Evolutionary conservation across 1,284 basidiomycete species (phyloP).

Genomic region (Boletellus deceptivus): DNA sequence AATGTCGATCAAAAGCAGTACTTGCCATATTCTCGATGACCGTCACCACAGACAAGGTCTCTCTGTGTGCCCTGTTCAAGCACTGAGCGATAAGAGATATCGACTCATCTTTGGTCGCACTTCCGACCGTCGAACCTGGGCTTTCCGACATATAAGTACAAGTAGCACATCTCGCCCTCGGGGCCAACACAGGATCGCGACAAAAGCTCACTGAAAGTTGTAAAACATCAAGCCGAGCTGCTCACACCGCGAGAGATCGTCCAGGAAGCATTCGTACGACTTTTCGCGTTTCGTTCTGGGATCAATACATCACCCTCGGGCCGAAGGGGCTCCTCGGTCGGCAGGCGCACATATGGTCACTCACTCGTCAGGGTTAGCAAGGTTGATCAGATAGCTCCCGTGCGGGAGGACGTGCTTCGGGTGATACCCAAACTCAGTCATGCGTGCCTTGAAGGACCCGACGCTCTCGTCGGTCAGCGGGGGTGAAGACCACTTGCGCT

Average conservation of each 20-base stretch:
- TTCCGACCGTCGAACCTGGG: conserved; percentile 79
- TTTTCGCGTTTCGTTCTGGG: conserved; percentile 70
- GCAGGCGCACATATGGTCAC: conserved; percentile 22
- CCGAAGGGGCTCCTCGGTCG: too few species aligned
- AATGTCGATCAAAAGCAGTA: background rate
- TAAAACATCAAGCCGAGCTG: conserved; percentile 72
- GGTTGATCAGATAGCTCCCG: conserved; percentile 83
- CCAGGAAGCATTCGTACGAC: conserved; percentile 79
- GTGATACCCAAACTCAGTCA: conserved; percentile 60
- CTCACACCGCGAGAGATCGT: conserved; percentile 82
- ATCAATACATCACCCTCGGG: background rate
- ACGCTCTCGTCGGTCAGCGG: conserved; percentile 52
- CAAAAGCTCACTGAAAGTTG: conserved; percentile 76
- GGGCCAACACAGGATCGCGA: background rate
- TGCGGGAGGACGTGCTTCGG: conserved; percentile 69
- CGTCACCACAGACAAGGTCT: conserved; percentile 60
- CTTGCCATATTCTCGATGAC: conserved; percentile 86
- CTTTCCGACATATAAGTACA: conserved; percentile 37
- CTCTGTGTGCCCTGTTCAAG: conserved; percentile 75
- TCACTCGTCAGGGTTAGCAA: conserved; percentile 77
- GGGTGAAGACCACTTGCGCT: conserved; percentile 75
- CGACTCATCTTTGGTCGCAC: conserved; percentile 58
- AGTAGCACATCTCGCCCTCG: background rate
- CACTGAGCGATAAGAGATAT: conserved; percentile 68
- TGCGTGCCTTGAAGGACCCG: conserved; percentile 51